phyloP scores from a whole-genome alignment of 2,329 filamentous ascomycete genomes.

The Diaporthe helianthi region DNA sequence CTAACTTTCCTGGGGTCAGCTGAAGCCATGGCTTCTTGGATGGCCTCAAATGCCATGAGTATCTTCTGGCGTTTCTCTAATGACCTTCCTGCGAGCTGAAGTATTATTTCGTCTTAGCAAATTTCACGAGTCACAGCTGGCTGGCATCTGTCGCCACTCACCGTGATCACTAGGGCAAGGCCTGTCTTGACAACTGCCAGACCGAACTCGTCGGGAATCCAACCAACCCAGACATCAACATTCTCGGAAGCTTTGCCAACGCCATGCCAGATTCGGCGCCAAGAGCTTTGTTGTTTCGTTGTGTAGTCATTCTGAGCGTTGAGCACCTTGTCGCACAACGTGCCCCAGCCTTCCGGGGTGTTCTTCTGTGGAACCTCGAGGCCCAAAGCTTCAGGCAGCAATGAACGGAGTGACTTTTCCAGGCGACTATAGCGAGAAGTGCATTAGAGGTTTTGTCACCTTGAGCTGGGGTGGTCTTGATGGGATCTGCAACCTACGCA shows the following conservation, averaged over 20 bases:
- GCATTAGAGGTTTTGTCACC: neutral
- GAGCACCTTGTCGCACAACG: neutral
- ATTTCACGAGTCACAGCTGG: neutral
- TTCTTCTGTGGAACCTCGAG: neutral
- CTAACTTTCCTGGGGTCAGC: slow-evolving; percentile 1
- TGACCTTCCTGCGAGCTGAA: slow-evolving; percentile 16
- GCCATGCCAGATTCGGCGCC: slow-evolving; percentile 16
- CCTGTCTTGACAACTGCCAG: slow-evolving; percentile 23
- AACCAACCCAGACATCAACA: slow-evolving; percentile 7
- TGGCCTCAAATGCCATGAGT: neutral
- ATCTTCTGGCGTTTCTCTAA: neutral
- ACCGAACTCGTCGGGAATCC: slow-evolving; percentile 26
- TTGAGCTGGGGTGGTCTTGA: too few species aligned
- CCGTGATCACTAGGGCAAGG: slow-evolving; percentile 21
- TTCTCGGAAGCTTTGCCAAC: slow-evolving; percentile 1
- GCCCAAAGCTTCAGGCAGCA: neutral
- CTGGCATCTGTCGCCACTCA: neutral
- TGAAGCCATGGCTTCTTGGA: slow-evolving; percentile 11
- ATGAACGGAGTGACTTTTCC: neutral
- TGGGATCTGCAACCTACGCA: neutral
- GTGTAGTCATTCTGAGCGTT: slow-evolving; percentile 11
- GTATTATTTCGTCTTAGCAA: neutral
- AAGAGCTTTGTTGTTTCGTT: neutral
- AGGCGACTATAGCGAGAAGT: neutral
- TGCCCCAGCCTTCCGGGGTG: neutral